Conservation (phyloP, 2,329 filamentous ascomycete species). For the Ophioceras dolichostomum region DNA sequence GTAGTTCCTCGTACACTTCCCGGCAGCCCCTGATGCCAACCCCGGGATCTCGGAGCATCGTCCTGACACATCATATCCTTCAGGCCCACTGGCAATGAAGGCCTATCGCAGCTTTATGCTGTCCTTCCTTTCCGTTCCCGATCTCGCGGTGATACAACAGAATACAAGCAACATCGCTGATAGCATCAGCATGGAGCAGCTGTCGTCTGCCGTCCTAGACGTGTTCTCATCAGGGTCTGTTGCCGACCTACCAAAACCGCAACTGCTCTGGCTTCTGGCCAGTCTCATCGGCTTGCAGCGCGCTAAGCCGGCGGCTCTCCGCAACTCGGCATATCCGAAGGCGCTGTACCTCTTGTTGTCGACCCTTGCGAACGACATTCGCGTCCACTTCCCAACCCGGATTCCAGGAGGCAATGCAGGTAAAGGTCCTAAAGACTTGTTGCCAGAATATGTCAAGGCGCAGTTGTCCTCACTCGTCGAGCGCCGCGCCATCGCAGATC, state of each 20-base stretch:
- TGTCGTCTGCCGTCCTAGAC: constrained; percentile 29
- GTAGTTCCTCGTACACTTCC: too few relatives aligned
- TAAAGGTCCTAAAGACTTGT: too few relatives aligned
- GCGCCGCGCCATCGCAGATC: constrained; percentile 57
- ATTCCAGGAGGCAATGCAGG: too few relatives aligned
- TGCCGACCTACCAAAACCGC: constrained; percentile 19
- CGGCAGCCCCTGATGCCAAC: too few relatives aligned
- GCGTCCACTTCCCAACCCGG: too few relatives aligned
- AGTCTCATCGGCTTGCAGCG: constrained; percentile 50
- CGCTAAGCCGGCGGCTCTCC: constrained; percentile 18
- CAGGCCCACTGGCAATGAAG: constrained; percentile 5
- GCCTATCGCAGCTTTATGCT: constrained; percentile 24
- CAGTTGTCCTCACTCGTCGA: constrained; percentile 63
- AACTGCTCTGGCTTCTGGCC: constrained; percentile 51
- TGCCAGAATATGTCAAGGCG: constrained; percentile 50
- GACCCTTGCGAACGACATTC: constrained; percentile 37
- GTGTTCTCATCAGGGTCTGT: constrained; percentile 17
- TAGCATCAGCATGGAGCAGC: constrained; percentile 22
- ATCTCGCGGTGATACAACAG: constrained; percentile 27
- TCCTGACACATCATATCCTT: background rate
- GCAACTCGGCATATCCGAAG: constrained; percentile 30
- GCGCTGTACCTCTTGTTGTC: constrained; percentile 43
- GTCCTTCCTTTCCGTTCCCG: constrained; percentile 22
- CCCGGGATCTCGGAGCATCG: background rate
- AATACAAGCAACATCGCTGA: constrained; percentile 22